A percentile compares a stretch with the other conserved stretches of the same genome.
Evolutionary conservation across 1,284 basidiomycete genomes (phyloP).

Genomic region (Gymnopus androsaceus): DNA sequence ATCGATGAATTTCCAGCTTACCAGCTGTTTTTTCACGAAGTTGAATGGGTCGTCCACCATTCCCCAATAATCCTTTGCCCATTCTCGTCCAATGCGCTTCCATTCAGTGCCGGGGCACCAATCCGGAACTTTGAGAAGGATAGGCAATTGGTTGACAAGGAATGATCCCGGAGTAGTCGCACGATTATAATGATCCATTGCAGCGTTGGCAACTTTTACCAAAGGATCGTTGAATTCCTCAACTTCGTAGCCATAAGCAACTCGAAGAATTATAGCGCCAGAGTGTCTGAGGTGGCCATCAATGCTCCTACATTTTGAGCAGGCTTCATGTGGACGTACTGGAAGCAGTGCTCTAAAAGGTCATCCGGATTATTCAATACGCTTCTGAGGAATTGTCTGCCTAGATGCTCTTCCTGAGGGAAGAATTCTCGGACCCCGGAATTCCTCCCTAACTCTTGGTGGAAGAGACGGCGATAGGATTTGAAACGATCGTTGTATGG

Average conservation of each 20-base stretch:
- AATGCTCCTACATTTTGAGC: too few species aligned
- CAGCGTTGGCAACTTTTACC: conserved; percentile 24
- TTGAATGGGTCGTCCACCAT: conserved; percentile 29
- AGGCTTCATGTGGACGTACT: conserved; percentile 15
- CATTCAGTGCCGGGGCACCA: conserved; percentile 41
- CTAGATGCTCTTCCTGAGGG: conserved; percentile 28
- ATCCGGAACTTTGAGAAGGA: conserved; percentile 28
- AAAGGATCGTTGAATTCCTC: conserved; percentile 27
- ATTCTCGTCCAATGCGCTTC: conserved; percentile 27
- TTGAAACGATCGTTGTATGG: conserved; percentile 25
- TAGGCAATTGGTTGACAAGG: conserved; percentile 36
- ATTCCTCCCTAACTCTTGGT: conserved; percentile 28
- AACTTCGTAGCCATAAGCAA: conserved; percentile 35
- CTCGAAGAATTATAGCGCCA: conserved; percentile 30
- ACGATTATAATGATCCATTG: conserved; percentile 24
- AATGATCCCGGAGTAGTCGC: conserved; percentile 28
- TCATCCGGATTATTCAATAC: conserved; percentile 24
- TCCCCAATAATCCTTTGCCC: conserved; percentile 21
- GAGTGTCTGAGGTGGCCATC: conserved; percentile 24
- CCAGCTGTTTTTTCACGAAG: conserved; percentile 30
- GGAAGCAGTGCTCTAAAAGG: conserved; percentile 20
- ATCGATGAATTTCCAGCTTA: conserved; percentile 5
- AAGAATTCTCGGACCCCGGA: conserved; percentile 20
- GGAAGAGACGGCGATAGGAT: conserved; percentile 20
- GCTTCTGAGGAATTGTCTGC: conserved; percentile 25